A percentile compares a stretch with the other conserved stretches of the same genome.
Conservation (phyloP, 169 alveolate species). For the Plasmodium berghei region DNA sequence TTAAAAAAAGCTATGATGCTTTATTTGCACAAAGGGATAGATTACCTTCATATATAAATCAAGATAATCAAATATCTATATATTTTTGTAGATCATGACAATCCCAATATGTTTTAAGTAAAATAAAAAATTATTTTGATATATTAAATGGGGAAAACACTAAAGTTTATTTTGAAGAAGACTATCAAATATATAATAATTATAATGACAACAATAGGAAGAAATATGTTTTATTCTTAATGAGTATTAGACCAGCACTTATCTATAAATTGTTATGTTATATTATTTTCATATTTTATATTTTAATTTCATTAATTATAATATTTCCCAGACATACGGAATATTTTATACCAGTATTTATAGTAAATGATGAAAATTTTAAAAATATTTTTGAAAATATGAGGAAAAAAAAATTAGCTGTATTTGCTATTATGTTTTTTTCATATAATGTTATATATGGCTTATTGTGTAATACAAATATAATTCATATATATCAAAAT, state of each 20-base stretch:
- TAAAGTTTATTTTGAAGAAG: conserved; percentile 35
- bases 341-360: conserved; percentile 28
- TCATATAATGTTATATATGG: conserved; percentile 50
- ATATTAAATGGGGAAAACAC: conserved; percentile 51
- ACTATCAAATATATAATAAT: conserved; percentile 1
- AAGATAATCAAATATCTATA: conserved; percentile 53
- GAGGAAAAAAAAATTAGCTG: conserved; percentile 29
- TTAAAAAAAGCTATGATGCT: conserved; percentile 32
- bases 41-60: conserved; percentile 43
- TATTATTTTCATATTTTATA: conserved; percentile 17
- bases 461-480: conserved; percentile 42
- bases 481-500: conserved; percentile 61
- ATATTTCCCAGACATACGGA: conserved; percentile 29
- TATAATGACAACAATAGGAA: conserved; percentile 4
- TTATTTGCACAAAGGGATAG: conserved; percentile 57
- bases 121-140: conserved; percentile 55
- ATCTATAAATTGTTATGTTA: conserved; percentile 23
- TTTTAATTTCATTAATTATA: conserved; percentile 19
- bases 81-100: conserved; percentile 72
- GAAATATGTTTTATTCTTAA: conserved; percentile 40
- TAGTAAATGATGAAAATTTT: conserved; percentile 22
- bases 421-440: conserved; percentile 31
- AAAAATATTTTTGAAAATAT: conserved; percentile 37
- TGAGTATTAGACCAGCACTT: conserved; percentile 31
- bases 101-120: conserved; percentile 40